Evolutionary conservation across 2,329 filamentous ascomycete genomes (phyloP).

Genomic region (Endocalyx cinctus): DNA sequence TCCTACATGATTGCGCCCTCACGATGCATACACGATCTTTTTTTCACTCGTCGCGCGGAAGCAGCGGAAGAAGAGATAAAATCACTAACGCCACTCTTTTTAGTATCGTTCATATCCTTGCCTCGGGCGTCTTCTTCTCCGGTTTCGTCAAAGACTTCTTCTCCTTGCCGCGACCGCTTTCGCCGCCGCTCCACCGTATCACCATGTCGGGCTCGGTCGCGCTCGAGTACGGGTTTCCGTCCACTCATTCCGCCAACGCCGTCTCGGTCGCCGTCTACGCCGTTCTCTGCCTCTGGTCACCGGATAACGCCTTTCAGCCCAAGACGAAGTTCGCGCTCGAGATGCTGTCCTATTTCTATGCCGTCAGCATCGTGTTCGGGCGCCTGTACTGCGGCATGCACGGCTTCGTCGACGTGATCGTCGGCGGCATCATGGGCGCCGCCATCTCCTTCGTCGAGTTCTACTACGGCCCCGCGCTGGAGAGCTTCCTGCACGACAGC

Average conservation of each 20-base stretch:
- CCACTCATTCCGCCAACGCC: slow-evolving; percentile 94
- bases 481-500: slow-evolving; percentile 64
- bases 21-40: no score
- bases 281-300: slow-evolving; percentile 63
- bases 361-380: slow-evolving; percentile 82
- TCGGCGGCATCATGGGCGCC: slow-evolving; percentile 75
- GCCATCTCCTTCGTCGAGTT: slow-evolving; percentile 57
- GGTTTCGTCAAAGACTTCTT: slow-evolving; percentile 93
- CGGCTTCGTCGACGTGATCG: slow-evolving; percentile 84
- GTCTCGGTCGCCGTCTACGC: slow-evolving; percentile 88
- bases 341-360: slow-evolving; percentile 74
- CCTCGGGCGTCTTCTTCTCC: slow-evolving; percentile 77
- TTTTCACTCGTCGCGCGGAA: no score
- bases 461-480: slow-evolving; percentile 57
- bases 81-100: no score
- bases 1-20: no score
- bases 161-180: slow-evolving; percentile 86
- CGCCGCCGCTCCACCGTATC: slow-evolving; percentile 86
- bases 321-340: slow-evolving; percentile 61
- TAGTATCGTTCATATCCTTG: slow-evolving; percentile 70
- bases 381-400: slow-evolving; percentile 98
- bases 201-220: slow-evolving; percentile 96
- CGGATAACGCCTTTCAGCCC: slow-evolving; percentile 57
- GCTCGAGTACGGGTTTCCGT: slow-evolving; percentile 95
- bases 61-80: no score